Evolutionary conservation across 2,329 filamentous ascomycete species (phyloP), one percentile per base, ranked within the genome.

Genomic region (Mycogone perniciosa): DNA sequence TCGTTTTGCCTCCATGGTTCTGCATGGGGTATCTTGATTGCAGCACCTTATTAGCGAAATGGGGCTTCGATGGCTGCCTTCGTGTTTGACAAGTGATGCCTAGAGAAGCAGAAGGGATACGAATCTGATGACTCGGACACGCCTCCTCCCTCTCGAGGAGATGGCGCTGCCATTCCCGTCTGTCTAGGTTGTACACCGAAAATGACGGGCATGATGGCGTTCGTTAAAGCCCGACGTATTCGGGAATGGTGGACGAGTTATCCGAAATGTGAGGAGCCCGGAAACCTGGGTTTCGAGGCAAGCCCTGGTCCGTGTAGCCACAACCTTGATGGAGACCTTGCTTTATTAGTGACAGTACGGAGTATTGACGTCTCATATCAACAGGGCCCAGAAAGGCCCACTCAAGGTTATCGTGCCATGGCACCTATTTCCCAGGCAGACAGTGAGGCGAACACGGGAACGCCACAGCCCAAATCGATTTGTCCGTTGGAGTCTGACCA

Each of bases 141-240:
- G 42, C 46, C 48, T 51, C 31, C 43, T 27, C 46, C 38, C 26
- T 26, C 27, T 48, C 35, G 20, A 40, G 40, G 44, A 34, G 13
- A 48, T 52, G 50, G 50, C 50, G 40, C 9, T 45, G 30, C 39
- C 50, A 48, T 35, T 37, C 42, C 38, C 31, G 35, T 42, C 40
- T 48, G 50, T 45, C 37, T 35, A 39, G 26, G 50, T 45, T 40
- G 39, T 48, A 45, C 50, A 48, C 41, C 35, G 35, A 45, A 42
- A 41, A 38, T 38, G 35, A 20, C 35, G 35, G 35, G 39, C 31
- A 26, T 11, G 48, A 31, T 40, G 42, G 37, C 43, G 20, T 30
- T 30, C 44, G 31, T 20, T 35, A 43, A 47, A 29, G 13, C 30
- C 33, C 49, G 46, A 47, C 37, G 20, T 46, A 30, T 39, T 27